Evolutionary conservation across 2,329 filamentous ascomycete genomes (phyloP), one percentile per base, ranked within the genome.

Genomic region (Penicillium sp.): DNA sequence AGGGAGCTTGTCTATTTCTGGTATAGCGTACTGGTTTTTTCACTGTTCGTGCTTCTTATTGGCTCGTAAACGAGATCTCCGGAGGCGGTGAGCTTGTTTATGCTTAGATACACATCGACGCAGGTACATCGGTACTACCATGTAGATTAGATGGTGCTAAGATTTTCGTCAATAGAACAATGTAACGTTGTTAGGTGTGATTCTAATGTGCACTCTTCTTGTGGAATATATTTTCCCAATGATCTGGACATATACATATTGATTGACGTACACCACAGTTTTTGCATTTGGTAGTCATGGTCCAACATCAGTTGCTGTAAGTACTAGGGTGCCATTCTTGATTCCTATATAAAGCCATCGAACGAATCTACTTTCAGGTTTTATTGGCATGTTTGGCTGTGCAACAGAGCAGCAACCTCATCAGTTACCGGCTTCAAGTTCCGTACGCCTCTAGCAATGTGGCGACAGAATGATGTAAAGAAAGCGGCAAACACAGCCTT

Each of bases 41-140:
- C 46, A 38, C 46, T 1, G 39, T 19, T 40, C 8, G 1, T 5
- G 2, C 5, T 8, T 38, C 7, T 66, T 40, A 72, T 72, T 72
- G 68, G 70, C 51, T 60, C 19, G 23, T 71, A 70, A 70, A 70
- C 69, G 69, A 72, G 63, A 45, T 52, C 27, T 38, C 27, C 21
- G 11, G 52, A 60, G 66, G 67, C 66, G 68, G 68, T 70, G 63
- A 66, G 57, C 41, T 45, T 21, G 27, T 51, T 31, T 55, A 23
- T 39, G 11, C 25, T 53, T 53, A 47, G 31, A 40, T 53, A 39
- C 40, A 29, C 13, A 25, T 52, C 8, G 4, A 23, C n/a, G 25
- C 27, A 45, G 16, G 15, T 47, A 34, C 31, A 25, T 34, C 19
- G 19, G 10, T 25, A 48, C 31, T 25, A 33, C 13, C 19, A 36